Evolutionary conservation across 495 filamentous ascomycete genomes (phyloP).

Genomic region (Copromyces sp.): DNA sequence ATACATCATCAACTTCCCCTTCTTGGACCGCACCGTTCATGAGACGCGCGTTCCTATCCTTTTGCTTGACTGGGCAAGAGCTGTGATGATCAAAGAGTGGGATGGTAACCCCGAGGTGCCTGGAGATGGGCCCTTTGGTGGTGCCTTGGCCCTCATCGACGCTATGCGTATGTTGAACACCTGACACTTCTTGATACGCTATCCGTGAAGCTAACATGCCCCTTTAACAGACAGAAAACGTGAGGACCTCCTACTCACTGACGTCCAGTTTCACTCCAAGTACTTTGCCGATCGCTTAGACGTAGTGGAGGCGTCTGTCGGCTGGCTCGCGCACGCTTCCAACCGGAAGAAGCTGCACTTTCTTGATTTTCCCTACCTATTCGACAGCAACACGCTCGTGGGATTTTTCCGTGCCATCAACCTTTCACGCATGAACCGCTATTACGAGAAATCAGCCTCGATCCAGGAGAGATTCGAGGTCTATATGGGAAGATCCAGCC

Average conservation of each 20-base stretch:
- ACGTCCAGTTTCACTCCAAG: conserved; percentile 61
- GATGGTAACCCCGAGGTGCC: conserved; percentile 60
- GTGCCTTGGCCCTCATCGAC: conserved; percentile 63
- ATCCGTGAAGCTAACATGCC: conserved; percentile 3
- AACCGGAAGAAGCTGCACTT: conserved; percentile 62
- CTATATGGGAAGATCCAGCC: conserved; percentile 41
- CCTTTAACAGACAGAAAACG: conserved; percentile 43
- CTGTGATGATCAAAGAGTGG: conserved; percentile 68
- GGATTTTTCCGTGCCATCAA: conserved; percentile 88
- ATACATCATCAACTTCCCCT: conserved; percentile 34
- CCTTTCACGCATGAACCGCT: conserved; percentile 67
- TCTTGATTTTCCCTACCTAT: conserved; percentile 72
- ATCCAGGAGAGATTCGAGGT: conserved; percentile 50
- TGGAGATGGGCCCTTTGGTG: conserved; percentile 55
- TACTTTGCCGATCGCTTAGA: conserved; percentile 73
- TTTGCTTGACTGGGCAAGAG: conserved; percentile 69
- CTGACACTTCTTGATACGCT: background rate
- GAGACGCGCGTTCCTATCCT: conserved; percentile 43
- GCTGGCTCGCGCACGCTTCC: conserved; percentile 52
- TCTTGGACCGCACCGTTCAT: conserved; percentile 36
- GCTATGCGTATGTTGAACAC: conserved; percentile 50
- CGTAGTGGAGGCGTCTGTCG: conserved; percentile 59
- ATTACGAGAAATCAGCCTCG: conserved; percentile 59
- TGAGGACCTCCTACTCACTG: conserved; percentile 50
- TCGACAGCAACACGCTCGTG: conserved; percentile 59